Conservation (phyloP, 2,329 filamentous ascomycete species). For the Diplodia intermedia region DNA sequence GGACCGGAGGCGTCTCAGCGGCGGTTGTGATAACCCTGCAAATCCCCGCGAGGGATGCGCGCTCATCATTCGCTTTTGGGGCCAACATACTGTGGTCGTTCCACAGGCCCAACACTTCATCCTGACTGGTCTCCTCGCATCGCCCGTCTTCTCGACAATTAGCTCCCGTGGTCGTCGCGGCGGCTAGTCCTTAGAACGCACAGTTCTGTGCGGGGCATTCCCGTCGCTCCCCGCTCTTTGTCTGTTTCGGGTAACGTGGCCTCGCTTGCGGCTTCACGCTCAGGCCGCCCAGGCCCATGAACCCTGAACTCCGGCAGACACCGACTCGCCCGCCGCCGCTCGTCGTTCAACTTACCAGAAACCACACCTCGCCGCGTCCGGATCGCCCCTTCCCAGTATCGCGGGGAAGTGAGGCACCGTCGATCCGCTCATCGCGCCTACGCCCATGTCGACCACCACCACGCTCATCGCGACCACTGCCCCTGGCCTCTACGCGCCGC, state of each 20-base stretch:
- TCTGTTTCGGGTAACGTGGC: slow-evolving; percentile 21
- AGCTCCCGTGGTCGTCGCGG: slow-evolving; percentile 6
- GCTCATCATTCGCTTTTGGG: neutral
- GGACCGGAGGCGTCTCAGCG: neutral
- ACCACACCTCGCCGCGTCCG: slow-evolving; percentile 25
- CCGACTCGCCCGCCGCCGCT: slow-evolving; percentile 20
- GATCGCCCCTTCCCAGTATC: slow-evolving; percentile 18
- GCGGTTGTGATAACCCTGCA: neutral
- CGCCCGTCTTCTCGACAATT: neutral
- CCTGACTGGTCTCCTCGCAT: neutral
- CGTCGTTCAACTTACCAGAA: slow-evolving; percentile 18
- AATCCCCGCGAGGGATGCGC: neutral
- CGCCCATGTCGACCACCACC: slow-evolving; percentile 21
- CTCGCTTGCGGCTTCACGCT: slow-evolving; percentile 25
- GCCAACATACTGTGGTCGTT: neutral
- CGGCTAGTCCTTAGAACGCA: neutral
- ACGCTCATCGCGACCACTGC: slow-evolving; percentile 26
- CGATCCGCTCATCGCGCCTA: slow-evolving; percentile 12
- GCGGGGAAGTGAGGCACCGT: slow-evolving; percentile 28
- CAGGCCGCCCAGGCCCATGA: slow-evolving; percentile 13
- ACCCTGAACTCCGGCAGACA: slow-evolving; percentile 26
- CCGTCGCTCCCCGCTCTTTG: neutral
- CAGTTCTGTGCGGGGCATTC: neutral
- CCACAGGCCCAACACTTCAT: neutral
- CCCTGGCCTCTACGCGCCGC: slow-evolving; percentile 13